phyloP scores from a whole-genome alignment of 73 alveolate species.

The Durusdinium trenchii region DNA sequence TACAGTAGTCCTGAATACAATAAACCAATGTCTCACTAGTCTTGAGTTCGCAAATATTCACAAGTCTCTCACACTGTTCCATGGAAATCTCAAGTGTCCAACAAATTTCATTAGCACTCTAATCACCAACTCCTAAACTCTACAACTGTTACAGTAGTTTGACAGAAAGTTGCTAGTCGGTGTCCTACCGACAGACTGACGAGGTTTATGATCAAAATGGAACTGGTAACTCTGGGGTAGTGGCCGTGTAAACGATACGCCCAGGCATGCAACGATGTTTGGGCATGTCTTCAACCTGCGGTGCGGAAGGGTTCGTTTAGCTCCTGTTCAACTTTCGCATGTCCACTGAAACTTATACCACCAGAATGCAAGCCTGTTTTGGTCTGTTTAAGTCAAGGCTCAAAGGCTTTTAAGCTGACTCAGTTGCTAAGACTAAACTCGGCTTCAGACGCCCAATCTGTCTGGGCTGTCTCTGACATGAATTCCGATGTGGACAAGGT shows the following conservation, averaged over 20 bases:
- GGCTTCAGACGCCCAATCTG: constrained; percentile 13
- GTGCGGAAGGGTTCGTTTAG: background rate
- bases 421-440: background rate
- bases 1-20: background rate
- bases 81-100: too few relatives aligned
- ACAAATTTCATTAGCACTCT: too few relatives aligned
- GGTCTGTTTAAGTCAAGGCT: background rate
- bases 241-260: constrained; percentile 75
- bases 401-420: background rate
- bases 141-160: too few relatives aligned
- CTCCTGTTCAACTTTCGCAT: background rate
- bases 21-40: background rate
- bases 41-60: background rate
- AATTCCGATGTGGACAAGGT: constrained; percentile 20
- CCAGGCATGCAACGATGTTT: constrained; percentile 85
- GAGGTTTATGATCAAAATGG: too few relatives aligned
- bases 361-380: background rate
- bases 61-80: background rate
- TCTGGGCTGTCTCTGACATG: background rate
- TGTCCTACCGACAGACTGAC: too few relatives aligned
- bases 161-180: too few relatives aligned
- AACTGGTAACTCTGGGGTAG: too few relatives aligned
- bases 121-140: too few relatives aligned
- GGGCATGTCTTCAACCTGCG: constrained; percentile 95
- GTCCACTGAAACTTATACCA: background rate